These are phyloP conservation scores for Fusarium zealandicum DNA, from an alignment of 2,329 filamentous ascomycete species.

Conservation along the genomic window DNA sequence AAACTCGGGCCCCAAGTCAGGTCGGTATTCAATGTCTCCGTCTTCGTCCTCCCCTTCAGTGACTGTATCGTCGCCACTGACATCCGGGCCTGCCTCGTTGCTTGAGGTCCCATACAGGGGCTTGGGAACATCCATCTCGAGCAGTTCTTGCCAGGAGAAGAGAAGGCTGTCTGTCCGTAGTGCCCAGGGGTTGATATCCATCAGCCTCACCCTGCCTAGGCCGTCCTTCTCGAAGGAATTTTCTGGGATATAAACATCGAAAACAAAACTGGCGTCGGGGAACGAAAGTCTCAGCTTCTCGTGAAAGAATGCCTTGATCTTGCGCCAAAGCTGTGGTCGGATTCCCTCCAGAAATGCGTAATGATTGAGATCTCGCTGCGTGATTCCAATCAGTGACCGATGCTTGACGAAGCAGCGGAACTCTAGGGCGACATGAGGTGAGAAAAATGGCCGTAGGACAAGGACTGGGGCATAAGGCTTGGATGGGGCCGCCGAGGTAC, in stretches of 20 bases:
- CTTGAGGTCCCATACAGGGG: slow-evolving; percentile 60
- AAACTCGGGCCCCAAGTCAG: slow-evolving; percentile 76
- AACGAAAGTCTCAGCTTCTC: slow-evolving; percentile 77
- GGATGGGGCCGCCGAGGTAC: slow-evolving; percentile 50
- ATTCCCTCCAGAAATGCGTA: slow-evolving; percentile 79
- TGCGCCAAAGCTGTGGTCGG: slow-evolving; percentile 69
- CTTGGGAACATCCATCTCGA: slow-evolving; percentile 71
- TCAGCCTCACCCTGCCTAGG: slow-evolving; percentile 79
- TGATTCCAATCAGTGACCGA: slow-evolving; percentile 79
- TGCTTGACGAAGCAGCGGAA: slow-evolving; percentile 95
- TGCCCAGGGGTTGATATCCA: slow-evolving; percentile 97
- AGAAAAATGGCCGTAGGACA: slow-evolving; percentile 86
- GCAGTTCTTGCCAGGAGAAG: slow-evolving; percentile 88
- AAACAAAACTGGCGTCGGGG: slow-evolving; percentile 82
- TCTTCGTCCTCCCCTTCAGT: slow-evolving; percentile 51
- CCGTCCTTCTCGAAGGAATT: slow-evolving; percentile 61
- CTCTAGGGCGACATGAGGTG: slow-evolving; percentile 87
- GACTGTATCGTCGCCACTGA: slow-evolving; percentile 48
- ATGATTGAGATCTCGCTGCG: slow-evolving; percentile 88
- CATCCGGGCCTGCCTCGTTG: slow-evolving; percentile 43
- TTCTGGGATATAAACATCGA: slow-evolving; percentile 91
- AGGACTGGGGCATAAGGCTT: slow-evolving; percentile 74
- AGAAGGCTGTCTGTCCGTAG: slow-evolving; percentile 85
- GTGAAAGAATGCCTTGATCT: slow-evolving; percentile 80
- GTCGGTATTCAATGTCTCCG: slow-evolving; percentile 56